phyloP scores from a whole-genome alignment of 306 rosid genomes.

The Sechiopsis laciniata region DNA sequence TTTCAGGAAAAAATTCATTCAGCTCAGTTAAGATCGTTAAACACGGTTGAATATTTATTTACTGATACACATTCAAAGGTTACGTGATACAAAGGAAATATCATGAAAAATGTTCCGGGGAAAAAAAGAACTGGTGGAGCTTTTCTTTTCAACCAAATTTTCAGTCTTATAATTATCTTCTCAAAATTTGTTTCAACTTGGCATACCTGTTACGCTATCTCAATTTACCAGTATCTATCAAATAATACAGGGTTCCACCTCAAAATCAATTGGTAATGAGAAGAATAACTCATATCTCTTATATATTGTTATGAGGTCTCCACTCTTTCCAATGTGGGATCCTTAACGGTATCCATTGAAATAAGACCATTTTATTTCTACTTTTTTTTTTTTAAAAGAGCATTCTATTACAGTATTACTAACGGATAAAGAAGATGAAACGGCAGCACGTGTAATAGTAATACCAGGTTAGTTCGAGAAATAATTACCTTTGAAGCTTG shows the following conservation, averaged over 20 bases:
- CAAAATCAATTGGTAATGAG: no score
- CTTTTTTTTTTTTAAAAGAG: background rate
- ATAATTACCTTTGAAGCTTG: slow-evolving; percentile 24
- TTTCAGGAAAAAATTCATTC: background rate
- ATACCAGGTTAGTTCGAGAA: background rate
- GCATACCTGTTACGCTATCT: background rate
- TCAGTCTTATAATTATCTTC: background rate
- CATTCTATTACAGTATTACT: background rate
- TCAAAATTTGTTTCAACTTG: background rate
- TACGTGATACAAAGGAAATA: background rate
- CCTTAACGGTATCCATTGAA: slow-evolving; percentile 16
- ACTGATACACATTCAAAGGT: background rate
- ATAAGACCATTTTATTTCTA: background rate
- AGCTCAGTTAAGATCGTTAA: background rate
- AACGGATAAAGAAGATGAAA: background rate
- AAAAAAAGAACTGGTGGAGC: background rate
- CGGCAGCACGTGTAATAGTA: background rate
- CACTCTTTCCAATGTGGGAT: no score
- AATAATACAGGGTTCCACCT: no score
- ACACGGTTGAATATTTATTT: background rate
- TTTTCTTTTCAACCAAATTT: background rate
- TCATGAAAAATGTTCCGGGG: background rate
- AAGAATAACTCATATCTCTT: no score
- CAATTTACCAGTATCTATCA: slow-evolving; percentile 1
- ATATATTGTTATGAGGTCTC: no score